Conservation (phyloP, 345 rosid species). For the Eucalyptus pumila region DNA sequence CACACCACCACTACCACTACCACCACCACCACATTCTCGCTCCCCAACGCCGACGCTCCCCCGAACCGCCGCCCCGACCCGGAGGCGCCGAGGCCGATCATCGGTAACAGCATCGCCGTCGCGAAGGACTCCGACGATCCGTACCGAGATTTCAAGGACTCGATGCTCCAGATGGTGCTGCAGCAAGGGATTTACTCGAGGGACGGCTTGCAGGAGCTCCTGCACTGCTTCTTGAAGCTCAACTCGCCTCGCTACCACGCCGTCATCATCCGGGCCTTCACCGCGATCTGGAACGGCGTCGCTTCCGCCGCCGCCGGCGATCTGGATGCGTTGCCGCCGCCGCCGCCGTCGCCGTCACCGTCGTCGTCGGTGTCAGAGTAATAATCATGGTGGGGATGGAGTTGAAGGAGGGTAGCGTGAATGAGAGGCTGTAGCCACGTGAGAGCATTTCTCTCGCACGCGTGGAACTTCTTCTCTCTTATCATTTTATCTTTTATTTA, state of each 20-base stretch:
- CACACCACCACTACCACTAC: neutral
- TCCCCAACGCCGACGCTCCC: conserved; percentile 8
- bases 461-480: neutral
- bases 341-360: neutral
- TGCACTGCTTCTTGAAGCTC: conserved; percentile 1
- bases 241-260: neutral
- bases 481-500: neutral
- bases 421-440: neutral
- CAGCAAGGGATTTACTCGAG: neutral
- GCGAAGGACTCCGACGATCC: conserved; percentile 42
- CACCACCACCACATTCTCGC: neutral
- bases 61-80: neutral
- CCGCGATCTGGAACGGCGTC: neutral
- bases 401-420: neutral
- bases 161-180: conserved; percentile 18
- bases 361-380: neutral
- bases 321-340: neutral
- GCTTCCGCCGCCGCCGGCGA: neutral
- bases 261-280: neutral
- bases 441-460: neutral
- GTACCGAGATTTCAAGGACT: conserved; percentile 28
- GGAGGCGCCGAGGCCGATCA: neutral
- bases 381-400: neutral
- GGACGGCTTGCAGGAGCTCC: conserved; percentile 6
- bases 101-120: conserved; percentile 24